A percentile compares a stretch with the other conserved stretches of the same genome.
Evolutionary conservation across 257 asterid species (phyloP).

Genomic region (Oldenlandia corymbosa): DNA sequence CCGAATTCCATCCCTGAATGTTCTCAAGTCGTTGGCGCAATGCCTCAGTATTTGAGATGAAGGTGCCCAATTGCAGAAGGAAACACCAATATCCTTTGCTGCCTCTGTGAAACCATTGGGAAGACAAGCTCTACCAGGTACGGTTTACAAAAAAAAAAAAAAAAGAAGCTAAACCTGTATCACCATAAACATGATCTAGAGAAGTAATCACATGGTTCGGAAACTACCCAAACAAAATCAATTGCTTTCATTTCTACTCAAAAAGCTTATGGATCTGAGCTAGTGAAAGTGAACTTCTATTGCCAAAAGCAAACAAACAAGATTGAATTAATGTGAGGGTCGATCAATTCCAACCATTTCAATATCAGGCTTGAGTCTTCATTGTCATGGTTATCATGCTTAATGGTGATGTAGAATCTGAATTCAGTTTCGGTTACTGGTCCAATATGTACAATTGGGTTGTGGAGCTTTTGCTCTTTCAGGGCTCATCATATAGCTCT

Average conservation of each 20-base stretch:
- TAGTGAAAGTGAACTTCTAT: conserved; percentile 21
- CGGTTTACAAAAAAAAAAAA: no score
- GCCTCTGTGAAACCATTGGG: conserved; percentile 21
- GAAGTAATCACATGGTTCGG: conserved; percentile 32
- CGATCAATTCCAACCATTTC: conserved; percentile 25
- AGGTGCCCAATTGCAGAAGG: conserved; percentile 26
- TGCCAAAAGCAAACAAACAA: conserved; percentile 20
- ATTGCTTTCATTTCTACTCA: conserved; percentile 55
- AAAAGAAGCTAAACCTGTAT: no score
- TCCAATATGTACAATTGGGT: conserved; percentile 19
- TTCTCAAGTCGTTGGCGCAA: conserved; percentile 9
- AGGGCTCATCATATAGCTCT: conserved; percentile 4
- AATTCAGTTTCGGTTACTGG: conserved; percentile 6
- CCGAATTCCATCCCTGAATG: conserved; percentile 26
- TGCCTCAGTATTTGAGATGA: conserved; percentile 17
- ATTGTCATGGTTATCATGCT: no score
- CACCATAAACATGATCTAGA: no score
- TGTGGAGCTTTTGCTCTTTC: not conserved
- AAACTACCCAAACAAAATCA: conserved; percentile 46
- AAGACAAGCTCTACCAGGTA: conserved; percentile 14
- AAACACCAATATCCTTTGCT: conserved; percentile 12
- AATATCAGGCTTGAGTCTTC: conserved; percentile 9
- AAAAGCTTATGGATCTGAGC: conserved; percentile 28
- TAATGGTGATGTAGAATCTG: no score
- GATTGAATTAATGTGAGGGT: conserved; percentile 18